Percentiles rank a stretch among this genome's conserved stretches.
These are phyloP conservation scores for Gastrodia elata DNA, from an alignment of 106 monocot species.

Conservation along the genomic window DNA sequence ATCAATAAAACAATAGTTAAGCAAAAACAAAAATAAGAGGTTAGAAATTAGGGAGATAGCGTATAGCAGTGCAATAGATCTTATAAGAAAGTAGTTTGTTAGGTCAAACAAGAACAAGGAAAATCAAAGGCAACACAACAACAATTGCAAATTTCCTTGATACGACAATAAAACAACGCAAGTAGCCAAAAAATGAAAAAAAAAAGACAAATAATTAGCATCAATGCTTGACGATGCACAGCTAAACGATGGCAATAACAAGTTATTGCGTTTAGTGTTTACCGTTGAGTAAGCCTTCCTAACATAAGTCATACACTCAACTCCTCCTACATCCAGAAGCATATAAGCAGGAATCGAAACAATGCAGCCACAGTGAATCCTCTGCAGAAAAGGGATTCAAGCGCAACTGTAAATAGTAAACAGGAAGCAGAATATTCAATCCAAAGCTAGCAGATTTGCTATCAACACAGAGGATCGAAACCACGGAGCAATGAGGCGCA, in stretches of 20 bases:
- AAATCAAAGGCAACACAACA: background rate
- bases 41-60: too few species aligned
- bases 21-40: too few species aligned
- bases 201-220: background rate
- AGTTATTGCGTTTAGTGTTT: background rate
- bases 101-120: background rate
- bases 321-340: conserved; percentile 49
- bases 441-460: background rate
- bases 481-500: too few species aligned
- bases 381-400: conserved; percentile 17
- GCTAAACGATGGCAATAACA: background rate
- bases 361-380: conserved; percentile 57
- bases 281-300: conserved; percentile 34
- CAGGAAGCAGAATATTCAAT: background rate
- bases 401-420: background rate
- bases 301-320: conserved; percentile 44
- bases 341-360: conserved; percentile 32
- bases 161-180: background rate
- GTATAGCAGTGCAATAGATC: background rate
- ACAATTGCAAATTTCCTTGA: background rate
- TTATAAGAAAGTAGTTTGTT: background rate
- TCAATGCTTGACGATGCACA: background rate
- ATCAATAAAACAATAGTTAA: too few species aligned
- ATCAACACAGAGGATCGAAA: too few species aligned
- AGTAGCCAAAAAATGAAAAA: background rate